A percentile compares a stretch with the other conserved stretches of the same genome.
phyloP scores from a whole-genome alignment of 257 asterid genomes.

The Gentiana straminea region DNA sequence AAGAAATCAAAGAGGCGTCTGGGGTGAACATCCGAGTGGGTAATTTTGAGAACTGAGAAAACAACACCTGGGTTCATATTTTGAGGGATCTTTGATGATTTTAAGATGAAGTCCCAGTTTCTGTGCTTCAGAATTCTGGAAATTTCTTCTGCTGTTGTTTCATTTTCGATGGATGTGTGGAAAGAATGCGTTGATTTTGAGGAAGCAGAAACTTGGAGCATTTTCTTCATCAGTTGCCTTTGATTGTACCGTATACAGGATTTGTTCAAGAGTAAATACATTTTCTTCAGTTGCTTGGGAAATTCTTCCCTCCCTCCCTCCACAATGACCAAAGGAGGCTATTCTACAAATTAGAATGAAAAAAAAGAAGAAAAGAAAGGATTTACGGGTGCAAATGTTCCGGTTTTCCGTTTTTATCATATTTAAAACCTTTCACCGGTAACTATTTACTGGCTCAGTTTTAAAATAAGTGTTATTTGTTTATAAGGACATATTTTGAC shows the following conservation, averaged over 20 bases:
- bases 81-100: conserved; percentile 41
- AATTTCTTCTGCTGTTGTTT: conserved; percentile 49
- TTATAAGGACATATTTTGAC: no score
- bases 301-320: background rate
- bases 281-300: background rate
- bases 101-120: conserved; percentile 56
- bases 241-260: conserved; percentile 3
- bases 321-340: no score
- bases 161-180: conserved; percentile 24
- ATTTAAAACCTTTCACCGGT: no score
- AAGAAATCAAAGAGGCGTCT: conserved; percentile 65
- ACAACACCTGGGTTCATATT: conserved; percentile 52
- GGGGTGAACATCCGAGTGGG: conserved; percentile 45
- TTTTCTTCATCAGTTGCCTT: conserved; percentile 20
- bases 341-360: no score
- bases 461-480: no score
- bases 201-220: conserved; percentile 12
- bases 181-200: conserved; percentile 25
- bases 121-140: conserved; percentile 36
- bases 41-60: conserved; percentile 39
- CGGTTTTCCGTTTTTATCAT: no score
- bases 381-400: no score
- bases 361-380: no score
- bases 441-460: no score
- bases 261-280: conserved; percentile 13